These are phyloP conservation scores for Penicillium egyptiacum DNA, from an alignment of 495 filamentous ascomycete species.

Conservation along the genomic window DNA sequence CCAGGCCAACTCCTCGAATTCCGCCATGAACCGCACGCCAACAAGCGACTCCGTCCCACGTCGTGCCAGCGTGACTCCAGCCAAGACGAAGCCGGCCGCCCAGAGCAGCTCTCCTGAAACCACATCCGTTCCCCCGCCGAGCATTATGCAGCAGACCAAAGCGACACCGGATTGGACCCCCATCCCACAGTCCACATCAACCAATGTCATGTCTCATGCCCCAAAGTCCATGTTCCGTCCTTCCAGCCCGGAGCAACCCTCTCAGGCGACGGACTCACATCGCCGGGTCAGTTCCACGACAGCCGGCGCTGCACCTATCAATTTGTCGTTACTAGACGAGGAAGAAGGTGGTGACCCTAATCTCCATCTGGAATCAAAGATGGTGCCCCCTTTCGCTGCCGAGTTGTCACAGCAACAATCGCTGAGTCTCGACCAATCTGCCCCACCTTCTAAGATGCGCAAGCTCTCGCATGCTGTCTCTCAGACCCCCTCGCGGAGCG, in stretches of 20 bases:
- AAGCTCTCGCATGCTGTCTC: constrained; percentile 40
- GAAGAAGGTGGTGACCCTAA: constrained; percentile 45
- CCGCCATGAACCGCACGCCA: constrained; percentile 46
- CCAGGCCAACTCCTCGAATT: constrained; percentile 35
- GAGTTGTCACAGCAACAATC: constrained; percentile 30
- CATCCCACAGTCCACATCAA: constrained; percentile 33
- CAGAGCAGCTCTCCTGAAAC: constrained; percentile 45
- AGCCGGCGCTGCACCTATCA: constrained; percentile 58
- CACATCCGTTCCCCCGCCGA: constrained; percentile 39
- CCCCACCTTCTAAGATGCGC: constrained; percentile 45
- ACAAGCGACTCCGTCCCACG: constrained; percentile 45
- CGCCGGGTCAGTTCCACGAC: constrained; percentile 25
- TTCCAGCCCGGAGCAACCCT: constrained; percentile 52
- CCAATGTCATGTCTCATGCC: constrained; percentile 28
- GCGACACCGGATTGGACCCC: constrained; percentile 44
- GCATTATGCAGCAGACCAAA: constrained; percentile 34
- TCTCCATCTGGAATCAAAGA: constrained; percentile 29
- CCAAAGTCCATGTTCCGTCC: constrained; percentile 52
- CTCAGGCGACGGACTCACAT: constrained; percentile 39
- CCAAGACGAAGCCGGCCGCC: constrained; percentile 46
- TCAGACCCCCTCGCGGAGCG: constrained; percentile 35
- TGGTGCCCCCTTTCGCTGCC: constrained; percentile 26
- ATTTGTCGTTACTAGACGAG: constrained; percentile 73
- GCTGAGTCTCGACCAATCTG: constrained; percentile 29
- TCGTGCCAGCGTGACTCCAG: constrained; percentile 51